Percentiles rank a stretch among this genome's conserved stretches.
Conservation (phyloP, 2,329 filamentous ascomycete species). For the Calonectria multiphialidica region DNA sequence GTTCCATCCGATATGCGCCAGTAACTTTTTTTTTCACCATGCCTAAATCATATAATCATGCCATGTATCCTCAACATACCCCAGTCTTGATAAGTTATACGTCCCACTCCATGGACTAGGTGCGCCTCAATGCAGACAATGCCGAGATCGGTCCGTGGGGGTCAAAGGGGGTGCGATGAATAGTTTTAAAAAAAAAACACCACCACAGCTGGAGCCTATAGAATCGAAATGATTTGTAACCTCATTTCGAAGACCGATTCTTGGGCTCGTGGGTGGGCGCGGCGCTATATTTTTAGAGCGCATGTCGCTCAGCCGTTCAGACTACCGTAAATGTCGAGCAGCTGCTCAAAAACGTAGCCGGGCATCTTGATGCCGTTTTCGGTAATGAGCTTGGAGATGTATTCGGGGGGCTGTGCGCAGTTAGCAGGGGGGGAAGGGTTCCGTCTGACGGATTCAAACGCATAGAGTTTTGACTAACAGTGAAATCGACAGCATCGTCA, state of each 20-base stretch:
- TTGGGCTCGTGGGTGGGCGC: constrained; percentile 21
- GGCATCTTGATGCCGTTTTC: constrained; percentile 80
- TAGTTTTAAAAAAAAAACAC: not conserved
- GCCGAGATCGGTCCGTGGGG: not conserved
- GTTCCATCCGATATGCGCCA: not conserved
- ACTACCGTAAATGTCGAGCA: constrained; percentile 72
- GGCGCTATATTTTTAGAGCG: constrained; percentile 19
- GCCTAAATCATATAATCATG: not conserved
- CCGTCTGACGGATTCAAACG: not conserved
- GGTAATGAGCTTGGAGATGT: constrained; percentile 81
- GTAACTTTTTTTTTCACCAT: not conserved
- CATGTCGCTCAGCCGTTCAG: constrained; percentile 48
- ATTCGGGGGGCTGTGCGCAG: constrained; percentile 67
- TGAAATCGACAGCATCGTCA: constrained; percentile 76
- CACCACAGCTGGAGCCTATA: not conserved
- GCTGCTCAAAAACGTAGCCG: constrained; percentile 76
- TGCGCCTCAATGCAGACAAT: not conserved
- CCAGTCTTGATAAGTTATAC: not conserved
- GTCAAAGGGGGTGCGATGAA: not conserved
- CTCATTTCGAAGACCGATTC: not conserved
- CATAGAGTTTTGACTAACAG: constrained; percentile 55
- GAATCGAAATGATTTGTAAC: not conserved
- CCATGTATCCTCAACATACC: not conserved
- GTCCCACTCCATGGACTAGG: not conserved
- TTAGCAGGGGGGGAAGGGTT: not conserved